Evolutionary conservation across 2,329 filamentous ascomycete species (phyloP), one percentile per base, ranked within the genome.

Genomic region (Graphiopsis chlorocephala): DNA sequence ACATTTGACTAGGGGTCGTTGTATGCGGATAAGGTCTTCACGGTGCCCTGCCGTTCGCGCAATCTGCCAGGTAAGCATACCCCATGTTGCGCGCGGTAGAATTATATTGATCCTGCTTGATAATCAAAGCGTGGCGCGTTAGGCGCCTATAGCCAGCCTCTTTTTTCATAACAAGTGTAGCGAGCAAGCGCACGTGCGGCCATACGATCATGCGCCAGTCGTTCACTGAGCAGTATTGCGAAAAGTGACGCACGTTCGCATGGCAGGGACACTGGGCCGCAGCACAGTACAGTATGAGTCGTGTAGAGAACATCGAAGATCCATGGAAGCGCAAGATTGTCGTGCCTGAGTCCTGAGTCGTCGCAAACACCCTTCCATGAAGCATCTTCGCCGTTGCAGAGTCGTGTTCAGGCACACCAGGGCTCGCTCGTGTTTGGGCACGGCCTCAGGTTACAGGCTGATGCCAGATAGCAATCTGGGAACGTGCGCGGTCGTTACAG

Each of bases 1-100:
- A 45, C n/a, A 45, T 45, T 45, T 45, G 38, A 45, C 38, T 45
- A n/a, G 38, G 38, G 38, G 38, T 45, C 38, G 4, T 45, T 45
- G 38, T 45, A 45, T 45, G 38, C 38, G 38, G 38, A 10, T 23
- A n/a, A 45, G 38, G n/a, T 45, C 38, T 45, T 45, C 38, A 45
- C n/a, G n/a, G 38, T 45, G 38, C 38, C 38, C 38, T 45, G 29
- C 48, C 59, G 31, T 45, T 62, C 28, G 47, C 47, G 59, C 59
- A 62, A 62, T 53, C 59, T 62, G 50, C 31, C 47, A 42, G 52
- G 59, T 62, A 62, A 48, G 59, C 59, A 62, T 62, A 28, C 59
- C 59, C 59, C 59, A 55, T 62, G 59, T 53, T 55, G 8, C 12
- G 23, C 20, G 55, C 55, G 47, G 29, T 29, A 33, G 8, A 45